A percentile compares a stretch with the other conserved stretches of the same genome.
Evolutionary conservation across 306 rosid genomes (phyloP).

Genomic region (Fagus crenata): DNA sequence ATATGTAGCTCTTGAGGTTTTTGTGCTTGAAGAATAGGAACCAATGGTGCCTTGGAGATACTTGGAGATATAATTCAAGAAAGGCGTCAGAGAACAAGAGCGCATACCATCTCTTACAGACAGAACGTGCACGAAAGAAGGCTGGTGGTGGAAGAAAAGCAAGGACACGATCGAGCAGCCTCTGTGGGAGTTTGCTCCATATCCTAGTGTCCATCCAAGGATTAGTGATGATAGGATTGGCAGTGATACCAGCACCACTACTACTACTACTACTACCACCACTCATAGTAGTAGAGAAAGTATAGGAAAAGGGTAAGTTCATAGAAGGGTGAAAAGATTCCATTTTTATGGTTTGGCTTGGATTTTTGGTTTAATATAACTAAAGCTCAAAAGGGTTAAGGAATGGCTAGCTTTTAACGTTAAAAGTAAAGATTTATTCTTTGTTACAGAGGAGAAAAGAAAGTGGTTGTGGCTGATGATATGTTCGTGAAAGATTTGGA

Average conservation of each 20-base stretch:
- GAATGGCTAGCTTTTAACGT: background rate
- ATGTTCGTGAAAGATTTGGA: conserved; percentile 16
- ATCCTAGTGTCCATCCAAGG: conserved; percentile 80
- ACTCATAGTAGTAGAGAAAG: conserved; percentile 37
- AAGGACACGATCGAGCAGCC: conserved; percentile 68
- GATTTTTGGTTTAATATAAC: background rate
- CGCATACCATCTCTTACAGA: conserved; percentile 83
- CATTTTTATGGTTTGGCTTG: conserved; percentile 34
- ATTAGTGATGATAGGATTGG: conserved; percentile 21
- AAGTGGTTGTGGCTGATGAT: conserved; percentile 15
- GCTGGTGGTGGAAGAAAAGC: conserved; percentile 89
- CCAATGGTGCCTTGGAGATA: conserved; percentile 65
- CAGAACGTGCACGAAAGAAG: conserved; percentile 77
- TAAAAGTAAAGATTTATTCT: background rate
- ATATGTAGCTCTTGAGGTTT: conserved; percentile 46
- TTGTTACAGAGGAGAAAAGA: conserved; percentile 1
- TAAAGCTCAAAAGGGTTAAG: background rate
- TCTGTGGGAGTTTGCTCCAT: conserved; percentile 85
- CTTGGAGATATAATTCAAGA: conserved; percentile 68
- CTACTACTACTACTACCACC: conserved; percentile 20
- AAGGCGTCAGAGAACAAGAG: conserved; percentile 69
- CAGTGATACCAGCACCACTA: conserved; percentile 13
- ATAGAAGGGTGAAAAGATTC: conserved; percentile 62
- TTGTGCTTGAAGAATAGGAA: conserved; percentile 82
- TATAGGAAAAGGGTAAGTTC: conserved; percentile 61